Evolutionary conservation across 225 moss, liverwort and hornwort species (phyloP), one percentile per base, ranked within the genome.

Genomic region (Polytrichum commune): DNA sequence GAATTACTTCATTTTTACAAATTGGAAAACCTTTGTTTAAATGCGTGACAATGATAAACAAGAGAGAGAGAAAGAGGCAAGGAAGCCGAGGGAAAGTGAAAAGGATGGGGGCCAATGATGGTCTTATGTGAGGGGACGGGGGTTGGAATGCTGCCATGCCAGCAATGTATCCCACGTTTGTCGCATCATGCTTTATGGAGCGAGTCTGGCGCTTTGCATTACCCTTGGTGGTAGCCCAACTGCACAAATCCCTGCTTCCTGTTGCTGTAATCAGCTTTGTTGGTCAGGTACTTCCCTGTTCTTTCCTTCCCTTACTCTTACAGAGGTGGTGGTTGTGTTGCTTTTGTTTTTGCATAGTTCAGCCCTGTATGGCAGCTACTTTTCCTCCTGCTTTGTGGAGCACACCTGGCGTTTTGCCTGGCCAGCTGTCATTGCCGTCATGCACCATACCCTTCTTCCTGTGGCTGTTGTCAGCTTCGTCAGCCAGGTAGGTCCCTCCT

Each of bases 191-290:
- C 86, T 79, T 93, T 71, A 86, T 90, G 90, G 92, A 93, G 85
- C 88, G 92, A 85, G 81, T 93, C 67, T 93, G 92, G 92, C 90
- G 90, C 74, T 90, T 93, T 83, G 86, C 87, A 68, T 83, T 84
- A 76, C 92, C 90, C 70, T 77, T 93, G 90, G 86, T 90, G 84
- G 76, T 88, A 72, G 88, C 88, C 71, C 83, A 86, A 69, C 84
- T 93, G 80, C 88, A 88, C 81, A 84, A 90, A 65, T 86, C 86
- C 74, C 88, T 93, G 69, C 83, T 90, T 86, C 90, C 92, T 84
- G 92, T 93, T 79, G 92, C 92, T 74, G 86, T 93, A 64, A 83
- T 90, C 77, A 88, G 90, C 84, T 93, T 90, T 93, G 92, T 89
- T 78, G 86, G 84, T 78, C 92, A 89, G 92, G 92, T 93, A 88